Evolutionary conservation across 2,329 filamentous ascomycete genomes (phyloP).

Genomic region (Tolypocladium nubicola): DNA sequence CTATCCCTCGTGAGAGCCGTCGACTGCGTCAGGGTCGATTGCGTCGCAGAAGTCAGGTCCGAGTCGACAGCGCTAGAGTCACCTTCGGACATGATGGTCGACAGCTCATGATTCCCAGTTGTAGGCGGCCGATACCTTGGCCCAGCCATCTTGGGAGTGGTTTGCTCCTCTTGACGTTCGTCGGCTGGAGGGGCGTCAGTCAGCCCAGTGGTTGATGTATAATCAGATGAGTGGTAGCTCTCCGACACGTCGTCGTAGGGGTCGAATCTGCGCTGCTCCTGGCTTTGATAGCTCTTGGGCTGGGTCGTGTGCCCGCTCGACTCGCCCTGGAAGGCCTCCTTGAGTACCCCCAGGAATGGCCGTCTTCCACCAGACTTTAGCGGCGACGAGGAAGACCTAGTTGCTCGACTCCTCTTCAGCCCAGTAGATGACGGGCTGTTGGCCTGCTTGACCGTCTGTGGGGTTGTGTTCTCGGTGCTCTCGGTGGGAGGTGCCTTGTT

Average conservation of each 20-base stretch:
- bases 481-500: neutral
- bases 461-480: constrained; percentile 8
- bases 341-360: constrained; percentile 46
- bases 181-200: neutral
- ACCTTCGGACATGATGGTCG: constrained; percentile 46
- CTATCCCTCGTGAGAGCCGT: constrained; percentile 37
- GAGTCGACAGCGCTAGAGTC: constrained; percentile 34
- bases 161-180: neutral
- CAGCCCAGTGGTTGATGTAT: constrained; percentile 3
- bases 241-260: constrained; percentile 12
- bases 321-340: constrained; percentile 53
- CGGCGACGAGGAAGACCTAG: constrained; percentile 37
- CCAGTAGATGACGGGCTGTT: constrained; percentile 26
- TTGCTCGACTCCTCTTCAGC: constrained; percentile 46
- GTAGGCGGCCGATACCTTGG: constrained; percentile 37
- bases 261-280: constrained; percentile 26
- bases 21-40: constrained; percentile 43
- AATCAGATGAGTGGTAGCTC: constrained; percentile 6
- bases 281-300: constrained; percentile 37
- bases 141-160: constrained; percentile 15
- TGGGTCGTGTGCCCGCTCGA: constrained; percentile 37
- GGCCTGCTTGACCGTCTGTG: constrained; percentile 9
- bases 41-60: constrained; percentile 36
- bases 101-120: constrained; percentile 43
- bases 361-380: constrained; percentile 35